Base-by-base conservation (phyloP, 805 yeast genomes). In the Suhomyces pyralidae region DNA sequence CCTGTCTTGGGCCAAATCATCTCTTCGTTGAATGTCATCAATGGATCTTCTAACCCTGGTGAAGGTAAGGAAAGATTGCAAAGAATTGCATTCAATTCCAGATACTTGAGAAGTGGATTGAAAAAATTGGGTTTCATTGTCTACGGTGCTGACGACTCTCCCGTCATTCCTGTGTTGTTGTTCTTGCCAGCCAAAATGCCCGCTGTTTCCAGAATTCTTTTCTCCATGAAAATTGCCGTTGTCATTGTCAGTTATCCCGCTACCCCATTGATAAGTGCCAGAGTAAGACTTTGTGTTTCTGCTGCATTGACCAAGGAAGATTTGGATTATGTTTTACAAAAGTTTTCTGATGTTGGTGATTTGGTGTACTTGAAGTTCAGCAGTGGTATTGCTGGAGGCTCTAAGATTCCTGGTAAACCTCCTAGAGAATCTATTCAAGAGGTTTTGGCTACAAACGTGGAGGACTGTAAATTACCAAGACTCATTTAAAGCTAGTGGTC, bases 201-300 rank as follows among this genome's bases (percentile, higher is more conserved):
- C 24, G 91, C 93, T 0, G 82, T 91, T 56, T 86, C 97, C 45
- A 81, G 97, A 67, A 81, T 83, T 80, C 81, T 93, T 79, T 81
- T 87, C 61, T 83, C 81, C 58, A 77, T 83, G 70, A 88, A 88
- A 50, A 85, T 94, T 55, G 99, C 99, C 3, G 92, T 93, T 47
- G 99, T 94, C 34, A 86, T 93, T 57, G 98, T 93, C 44, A 97
- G 98, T 36, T 94, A 94, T 67, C 99, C 99, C 9, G 99, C 99
- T 0, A 93, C 98, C 0, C 97, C 97, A 34, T 79, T 94, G 59
- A 84, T 90, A 43, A 83, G 91, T 36, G 88, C 96, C 5, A 84
- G 99, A 73, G 91, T 90, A 25, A 83, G 99, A 69, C 83, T 94
- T 62, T 94, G 99, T 78, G 86, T 94, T 61, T 87, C 96, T 51